Base-by-base conservation (phyloP, 352 stramenopile species). In the Globisporangium paddicum region DNA sequence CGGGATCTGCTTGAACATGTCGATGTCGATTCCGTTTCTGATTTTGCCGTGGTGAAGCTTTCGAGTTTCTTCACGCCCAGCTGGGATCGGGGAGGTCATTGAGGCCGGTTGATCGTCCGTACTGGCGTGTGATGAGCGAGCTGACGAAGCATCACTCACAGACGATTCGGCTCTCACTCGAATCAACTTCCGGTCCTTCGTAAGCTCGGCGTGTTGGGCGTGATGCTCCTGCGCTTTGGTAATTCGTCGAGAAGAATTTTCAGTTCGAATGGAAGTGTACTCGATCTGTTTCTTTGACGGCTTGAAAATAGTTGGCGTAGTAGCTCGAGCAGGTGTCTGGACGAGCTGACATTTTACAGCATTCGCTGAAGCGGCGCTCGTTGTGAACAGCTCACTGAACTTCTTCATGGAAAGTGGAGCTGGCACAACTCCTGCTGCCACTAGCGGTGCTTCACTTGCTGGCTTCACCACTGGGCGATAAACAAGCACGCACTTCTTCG, bases 1-100 rank as follows among this genome's bases (percentile, higher is more conserved):
- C 2, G 61, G 37, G n/a, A 71, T 42, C 7, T 60, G 54, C 25
- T 66, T 66, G 32, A 69, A 40, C 11, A 40, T n/a, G 21, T 61
- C 47, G 8, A 66, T 28, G 26, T 68, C 40, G 0, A 44, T 21
- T 30, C 32, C 21, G 6, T 42, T 40, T 9, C 25, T 25, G 3
- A 53, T 45, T 56, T 40, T 63, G 18, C 38, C 48, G 60, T 51
- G 35, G 23, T 6, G 35, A 30, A 58, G 13, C 46, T 25, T 25
- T 40, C 9, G 14, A 14, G 30, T 44, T 23, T 60, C 41, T 55
- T 54, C 37, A 14, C 26, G 45, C 25, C 5, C 9, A 13, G 21
- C 9, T 16, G 14, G 14, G 18, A 30, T 8, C 3, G 21, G 2
- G 11, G 28, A 21, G 14, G 13, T 19, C 5, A 13, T 46, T 4